These are phyloP conservation scores for Scleromitrula shiraiana DNA, from an alignment of 2,329 filamentous ascomycete genomes.

Conservation along the genomic window DNA sequence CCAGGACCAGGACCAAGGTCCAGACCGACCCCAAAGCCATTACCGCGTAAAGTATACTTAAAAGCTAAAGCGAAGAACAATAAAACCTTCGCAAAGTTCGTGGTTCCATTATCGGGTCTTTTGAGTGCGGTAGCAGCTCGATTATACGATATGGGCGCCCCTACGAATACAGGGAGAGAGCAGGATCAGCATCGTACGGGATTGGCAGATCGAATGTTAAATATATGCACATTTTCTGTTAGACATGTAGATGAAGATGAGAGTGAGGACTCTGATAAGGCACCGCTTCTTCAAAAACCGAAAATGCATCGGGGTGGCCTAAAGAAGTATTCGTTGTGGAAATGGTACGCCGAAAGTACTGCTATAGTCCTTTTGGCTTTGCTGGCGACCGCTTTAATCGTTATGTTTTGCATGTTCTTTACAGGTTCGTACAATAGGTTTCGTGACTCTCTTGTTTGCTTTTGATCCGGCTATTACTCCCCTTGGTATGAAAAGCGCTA, in stretches of 20 bases:
- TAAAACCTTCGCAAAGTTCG: slow-evolving; percentile 15
- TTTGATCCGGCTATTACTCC: no score
- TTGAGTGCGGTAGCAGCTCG: slow-evolving; percentile 16
- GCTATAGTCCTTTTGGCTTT: slow-evolving; percentile 19
- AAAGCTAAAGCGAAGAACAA: slow-evolving; percentile 3
- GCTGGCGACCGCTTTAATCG: slow-evolving; percentile 20
- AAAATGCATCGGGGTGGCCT: slow-evolving; percentile 3
- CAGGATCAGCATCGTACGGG: slow-evolving; percentile 1
- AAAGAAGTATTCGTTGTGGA: not conserved
- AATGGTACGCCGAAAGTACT: slow-evolving; percentile 20
- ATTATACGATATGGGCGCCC: slow-evolving; percentile 21
- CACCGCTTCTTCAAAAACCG: slow-evolving; percentile 18
- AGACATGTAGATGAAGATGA: not conserved
- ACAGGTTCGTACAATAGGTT: slow-evolving; percentile 1
- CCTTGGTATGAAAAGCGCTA: not conserved
- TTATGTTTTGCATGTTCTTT: slow-evolving; percentile 21
- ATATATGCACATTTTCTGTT: not conserved
- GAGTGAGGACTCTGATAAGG: slow-evolving; percentile 14
- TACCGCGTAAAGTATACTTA: not conserved
- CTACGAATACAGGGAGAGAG: not conserved
- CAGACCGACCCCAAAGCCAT: not conserved
- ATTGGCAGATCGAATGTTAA: not conserved
- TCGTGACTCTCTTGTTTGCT: no score
- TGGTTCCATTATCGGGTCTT: slow-evolving; percentile 17
- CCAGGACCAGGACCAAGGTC: not conserved